These are phyloP conservation scores for Sinapis alba DNA, from an alignment of 441 rosid species.

Conservation along the genomic window DNA sequence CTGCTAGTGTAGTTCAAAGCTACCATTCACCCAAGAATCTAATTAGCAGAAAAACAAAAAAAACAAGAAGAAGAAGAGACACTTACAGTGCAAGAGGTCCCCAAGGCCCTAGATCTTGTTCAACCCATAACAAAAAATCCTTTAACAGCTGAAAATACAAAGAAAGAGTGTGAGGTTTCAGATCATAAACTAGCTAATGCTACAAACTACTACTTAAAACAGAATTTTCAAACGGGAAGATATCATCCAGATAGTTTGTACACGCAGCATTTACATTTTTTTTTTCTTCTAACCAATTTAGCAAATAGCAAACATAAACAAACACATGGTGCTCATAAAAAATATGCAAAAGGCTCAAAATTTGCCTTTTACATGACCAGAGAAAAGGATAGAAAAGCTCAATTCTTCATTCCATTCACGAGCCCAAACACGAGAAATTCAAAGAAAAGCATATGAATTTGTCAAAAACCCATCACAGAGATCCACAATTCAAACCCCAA, in stretches of 20 bases:
- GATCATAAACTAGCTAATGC: constrained; percentile 14
- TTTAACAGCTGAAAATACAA: constrained; percentile 50
- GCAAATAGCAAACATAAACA: not conserved
- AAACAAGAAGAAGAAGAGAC: constrained; percentile 1
- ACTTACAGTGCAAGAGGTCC: constrained; percentile 96
- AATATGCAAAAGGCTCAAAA: not conserved
- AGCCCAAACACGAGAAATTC: not conserved
- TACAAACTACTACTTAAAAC: not conserved
- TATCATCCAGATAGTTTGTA: not conserved
- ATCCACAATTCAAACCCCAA: constrained; percentile 10
- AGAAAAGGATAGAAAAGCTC: not conserved
- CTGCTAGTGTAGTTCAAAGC: constrained; percentile 2
- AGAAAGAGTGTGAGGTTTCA: constrained; percentile 9
- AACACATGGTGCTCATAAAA: not conserved
- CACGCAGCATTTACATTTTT: not conserved
- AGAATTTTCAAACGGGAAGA: not conserved
- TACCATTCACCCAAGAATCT: not conserved
- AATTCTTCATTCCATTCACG: not conserved
- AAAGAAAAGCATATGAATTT: constrained; percentile 11
- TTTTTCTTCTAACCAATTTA: not conserved
- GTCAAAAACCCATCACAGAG: not conserved
- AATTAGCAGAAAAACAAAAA: not conserved
- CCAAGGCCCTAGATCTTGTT: constrained; percentile 94
- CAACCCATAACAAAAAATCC: constrained; percentile 96
- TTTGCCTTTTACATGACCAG: not conserved